These are phyloP conservation scores for Priceomyces haplophilus DNA, from an alignment of 805 yeast species.

Conservation along the genomic window DNA sequence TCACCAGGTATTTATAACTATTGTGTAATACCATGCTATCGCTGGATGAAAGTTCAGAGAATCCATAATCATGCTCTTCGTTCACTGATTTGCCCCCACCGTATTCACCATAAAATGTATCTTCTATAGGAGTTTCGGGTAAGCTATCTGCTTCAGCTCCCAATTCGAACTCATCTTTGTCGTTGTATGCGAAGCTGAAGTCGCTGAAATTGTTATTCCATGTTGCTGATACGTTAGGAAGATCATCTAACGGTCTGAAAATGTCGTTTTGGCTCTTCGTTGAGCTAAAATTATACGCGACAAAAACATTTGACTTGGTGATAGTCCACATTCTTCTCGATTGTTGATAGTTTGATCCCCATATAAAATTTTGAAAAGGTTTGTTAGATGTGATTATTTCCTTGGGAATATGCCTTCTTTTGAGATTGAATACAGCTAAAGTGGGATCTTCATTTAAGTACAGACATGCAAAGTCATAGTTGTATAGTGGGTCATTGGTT, in stretches of 20 bases:
- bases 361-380: conserved; percentile 41
- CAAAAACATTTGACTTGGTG: conserved; percentile 38
- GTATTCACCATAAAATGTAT: too few relatives aligned
- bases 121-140: not conserved
- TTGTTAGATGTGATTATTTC: conserved; percentile 54
- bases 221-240: conserved; percentile 49
- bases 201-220: conserved; percentile 57
- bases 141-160: conserved; percentile 1
- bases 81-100: not conserved
- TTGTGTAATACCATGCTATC: not conserved
- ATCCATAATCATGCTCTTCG: not conserved
- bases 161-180: conserved; percentile 40
- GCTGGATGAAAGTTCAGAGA: not conserved
- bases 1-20: not conserved
- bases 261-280: conserved; percentile 19
- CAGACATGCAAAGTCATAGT: conserved; percentile 70
- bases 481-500: conserved; percentile 33
- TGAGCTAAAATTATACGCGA: conserved; percentile 31
- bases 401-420: conserved; percentile 70
- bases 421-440: conserved; percentile 65
- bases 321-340: conserved; percentile 37
- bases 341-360: conserved; percentile 29
- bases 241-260: conserved; percentile 43
- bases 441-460: conserved; percentile 71
- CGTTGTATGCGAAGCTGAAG: conserved; percentile 52